These are phyloP conservation scores for Aureobasidium subglaciale DNA, from an alignment of 2,329 filamentous ascomycete genomes.

Conservation along the genomic window DNA sequence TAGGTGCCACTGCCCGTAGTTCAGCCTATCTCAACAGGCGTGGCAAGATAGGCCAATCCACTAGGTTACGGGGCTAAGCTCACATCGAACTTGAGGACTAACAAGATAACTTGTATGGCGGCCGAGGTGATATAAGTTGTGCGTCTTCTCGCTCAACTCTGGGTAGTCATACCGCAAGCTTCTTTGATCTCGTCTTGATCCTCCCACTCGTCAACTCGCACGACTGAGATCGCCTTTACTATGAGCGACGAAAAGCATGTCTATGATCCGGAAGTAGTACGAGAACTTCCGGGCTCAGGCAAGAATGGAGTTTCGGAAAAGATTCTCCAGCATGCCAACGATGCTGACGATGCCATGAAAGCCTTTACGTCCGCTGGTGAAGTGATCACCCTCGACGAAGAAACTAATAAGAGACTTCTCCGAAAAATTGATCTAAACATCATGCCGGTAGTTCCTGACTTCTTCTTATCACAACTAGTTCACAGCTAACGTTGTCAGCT, in stretches of 20 bases:
- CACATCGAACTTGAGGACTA: too few relatives aligned
- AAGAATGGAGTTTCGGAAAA: conserved; percentile 25
- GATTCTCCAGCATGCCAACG: conserved; percentile 46
- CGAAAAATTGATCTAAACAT: conserved; percentile 55
- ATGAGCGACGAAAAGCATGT: background rate
- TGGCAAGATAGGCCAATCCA: background rate
- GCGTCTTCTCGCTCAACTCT: too few relatives aligned
- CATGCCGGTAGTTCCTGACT: conserved; percentile 50
- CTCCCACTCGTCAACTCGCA: background rate
- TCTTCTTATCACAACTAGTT: too few relatives aligned
- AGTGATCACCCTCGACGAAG: conserved; percentile 46
- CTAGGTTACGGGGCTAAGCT: background rate
- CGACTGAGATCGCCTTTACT: background rate
- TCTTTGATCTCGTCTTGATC: background rate
- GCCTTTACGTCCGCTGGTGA: conserved; percentile 45
- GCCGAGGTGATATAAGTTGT: background rate
- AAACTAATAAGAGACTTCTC: conserved; percentile 51
- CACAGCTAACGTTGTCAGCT: too few relatives aligned
- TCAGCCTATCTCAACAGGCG: background rate
- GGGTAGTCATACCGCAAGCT: background rate
- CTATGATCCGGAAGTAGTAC: background rate
- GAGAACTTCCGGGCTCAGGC: conserved; percentile 19
- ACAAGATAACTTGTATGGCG: too few relatives aligned
- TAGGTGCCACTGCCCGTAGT: too few relatives aligned
- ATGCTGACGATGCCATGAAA: conserved; percentile 55